These are phyloP conservation scores for Erodium maritimum DNA, from an alignment of 345 rosid genomes.

Conservation along the genomic window DNA sequence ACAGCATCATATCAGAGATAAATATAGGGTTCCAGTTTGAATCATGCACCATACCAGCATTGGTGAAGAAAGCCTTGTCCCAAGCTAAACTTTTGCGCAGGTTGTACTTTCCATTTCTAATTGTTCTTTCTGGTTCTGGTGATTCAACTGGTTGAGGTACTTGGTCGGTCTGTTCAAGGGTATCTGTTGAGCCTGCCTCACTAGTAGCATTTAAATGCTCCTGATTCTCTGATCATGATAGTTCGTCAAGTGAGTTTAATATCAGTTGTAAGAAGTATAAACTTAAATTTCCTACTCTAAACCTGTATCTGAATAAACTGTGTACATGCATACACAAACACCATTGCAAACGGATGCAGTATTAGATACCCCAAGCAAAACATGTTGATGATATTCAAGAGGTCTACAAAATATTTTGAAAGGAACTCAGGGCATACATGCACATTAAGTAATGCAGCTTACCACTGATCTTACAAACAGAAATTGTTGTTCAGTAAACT, in stretches of 20 bases:
- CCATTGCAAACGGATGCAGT: background rate
- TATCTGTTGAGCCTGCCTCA: conserved; percentile 13
- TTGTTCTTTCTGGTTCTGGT: conserved; percentile 21
- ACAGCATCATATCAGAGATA: background rate
- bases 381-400: too few relatives aligned
- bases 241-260: too few relatives aligned
- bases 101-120: conserved; percentile 42
- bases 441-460: too few relatives aligned
- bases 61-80: conserved; percentile 96
- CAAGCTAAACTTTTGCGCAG: conserved; percentile 87
- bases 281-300: too few relatives aligned
- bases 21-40: background rate
- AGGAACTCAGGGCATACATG: too few relatives aligned
- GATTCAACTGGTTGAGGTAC: conserved; percentile 30
- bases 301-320: background rate
- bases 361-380: too few relatives aligned
- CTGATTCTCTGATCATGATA: conserved; percentile 14
- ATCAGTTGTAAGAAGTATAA: background rate
- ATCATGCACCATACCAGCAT: conserved; percentile 36
- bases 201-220: conserved; percentile 7
- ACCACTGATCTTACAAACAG: too few relatives aligned
- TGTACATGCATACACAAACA: background rate
- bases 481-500: too few relatives aligned
- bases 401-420: too few relatives aligned
- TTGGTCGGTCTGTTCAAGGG: conserved; percentile 20